Evolutionary conservation across 2,329 filamentous ascomycete genomes (phyloP).

Genomic region (Basipetospora chlamydospora): DNA sequence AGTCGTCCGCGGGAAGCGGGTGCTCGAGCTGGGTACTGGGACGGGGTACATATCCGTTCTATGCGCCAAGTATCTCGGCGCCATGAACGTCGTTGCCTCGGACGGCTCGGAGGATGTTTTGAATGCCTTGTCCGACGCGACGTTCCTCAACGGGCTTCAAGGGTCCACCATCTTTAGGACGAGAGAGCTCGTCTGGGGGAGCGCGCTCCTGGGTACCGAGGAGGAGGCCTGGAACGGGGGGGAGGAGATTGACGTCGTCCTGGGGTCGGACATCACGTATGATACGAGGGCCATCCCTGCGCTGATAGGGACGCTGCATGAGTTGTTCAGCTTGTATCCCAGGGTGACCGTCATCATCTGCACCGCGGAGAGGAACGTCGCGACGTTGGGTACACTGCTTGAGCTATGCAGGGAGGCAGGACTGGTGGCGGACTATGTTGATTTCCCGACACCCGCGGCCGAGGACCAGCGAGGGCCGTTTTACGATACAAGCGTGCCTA

Average conservation of each 20-base stretch:
- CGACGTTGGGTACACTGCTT: slow-evolving; percentile 53
- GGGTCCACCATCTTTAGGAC: slow-evolving; percentile 27
- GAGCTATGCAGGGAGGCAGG: slow-evolving; percentile 36
- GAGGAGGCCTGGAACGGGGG: slow-evolving; percentile 35
- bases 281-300: slow-evolving; percentile 48
- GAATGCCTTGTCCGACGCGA: slow-evolving; percentile 49
- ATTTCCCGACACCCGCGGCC: slow-evolving; percentile 23
- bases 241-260: slow-evolving; percentile 41
- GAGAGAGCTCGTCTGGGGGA: slow-evolving; percentile 51
- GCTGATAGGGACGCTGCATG: slow-evolving; percentile 48
- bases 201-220: slow-evolving; percentile 41
- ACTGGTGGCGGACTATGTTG: slow-evolving; percentile 27
- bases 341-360: slow-evolving; percentile 48
- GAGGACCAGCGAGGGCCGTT: slow-evolving; percentile 45
- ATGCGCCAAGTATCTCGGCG: slow-evolving; percentile 51
- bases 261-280: slow-evolving; percentile 71
- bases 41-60: slow-evolving; percentile 64
- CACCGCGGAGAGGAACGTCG: slow-evolving; percentile 54
- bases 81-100: slow-evolving; percentile 48
- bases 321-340: slow-evolving; percentile 44
- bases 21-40: slow-evolving; percentile 63
- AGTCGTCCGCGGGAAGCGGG: slow-evolving; percentile 35
- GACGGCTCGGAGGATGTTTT: slow-evolving; percentile 64
- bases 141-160: slow-evolving; percentile 53
- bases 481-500: slow-evolving; percentile 43